These are phyloP conservation scores for Volutella citrinella DNA, from an alignment of 2,329 filamentous ascomycete genomes.

Conservation along the genomic window DNA sequence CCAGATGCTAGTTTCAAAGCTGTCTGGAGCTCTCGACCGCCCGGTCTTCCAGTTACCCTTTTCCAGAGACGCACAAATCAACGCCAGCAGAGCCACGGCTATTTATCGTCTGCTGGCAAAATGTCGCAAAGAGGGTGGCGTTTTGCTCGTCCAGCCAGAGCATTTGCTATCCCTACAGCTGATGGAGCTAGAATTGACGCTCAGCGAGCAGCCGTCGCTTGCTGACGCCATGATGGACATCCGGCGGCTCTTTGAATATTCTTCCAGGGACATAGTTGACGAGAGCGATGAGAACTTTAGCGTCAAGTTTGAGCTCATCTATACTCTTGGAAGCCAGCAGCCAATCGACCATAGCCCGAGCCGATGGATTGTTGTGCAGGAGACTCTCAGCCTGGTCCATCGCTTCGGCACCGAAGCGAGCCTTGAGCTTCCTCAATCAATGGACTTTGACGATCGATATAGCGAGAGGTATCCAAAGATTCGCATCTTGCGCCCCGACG, in stretches of 20 bases:
- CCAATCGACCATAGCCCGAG: slow-evolving; percentile 50
- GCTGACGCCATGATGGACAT: slow-evolving; percentile 35
- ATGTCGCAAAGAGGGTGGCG: slow-evolving; percentile 48
- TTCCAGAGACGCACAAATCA: slow-evolving; percentile 45
- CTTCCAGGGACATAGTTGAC: slow-evolving; percentile 57
- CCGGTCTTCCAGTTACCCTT: slow-evolving; percentile 58
- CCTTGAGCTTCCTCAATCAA: slow-evolving; percentile 28
- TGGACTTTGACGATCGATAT: slow-evolving; percentile 38
- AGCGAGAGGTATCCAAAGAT: slow-evolving; percentile 44
- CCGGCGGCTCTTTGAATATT: slow-evolving; percentile 42
- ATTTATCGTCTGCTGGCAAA: slow-evolving; percentile 40
- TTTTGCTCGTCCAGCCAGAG: slow-evolving; percentile 62
- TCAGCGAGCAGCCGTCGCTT: slow-evolving; percentile 23
- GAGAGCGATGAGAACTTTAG: slow-evolving; percentile 65
- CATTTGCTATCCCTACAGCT: slow-evolving; percentile 63
- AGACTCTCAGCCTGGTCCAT: slow-evolving; percentile 45
- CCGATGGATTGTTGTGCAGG: slow-evolving; percentile 55
- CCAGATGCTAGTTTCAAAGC: slow-evolving; percentile 23
- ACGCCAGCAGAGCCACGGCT: slow-evolving; percentile 18
- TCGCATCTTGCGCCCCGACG: slow-evolving; percentile 41
- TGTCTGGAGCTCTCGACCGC: slow-evolving; percentile 55
- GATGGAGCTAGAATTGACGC: slow-evolving; percentile 52
- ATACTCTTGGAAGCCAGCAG: slow-evolving; percentile 55
- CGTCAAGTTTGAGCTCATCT: slow-evolving; percentile 59
- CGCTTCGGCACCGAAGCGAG: slow-evolving; percentile 28